Evolutionary conservation across 345 rosid genomes (phyloP).

Genomic region (Capsella bursapastoris): DNA sequence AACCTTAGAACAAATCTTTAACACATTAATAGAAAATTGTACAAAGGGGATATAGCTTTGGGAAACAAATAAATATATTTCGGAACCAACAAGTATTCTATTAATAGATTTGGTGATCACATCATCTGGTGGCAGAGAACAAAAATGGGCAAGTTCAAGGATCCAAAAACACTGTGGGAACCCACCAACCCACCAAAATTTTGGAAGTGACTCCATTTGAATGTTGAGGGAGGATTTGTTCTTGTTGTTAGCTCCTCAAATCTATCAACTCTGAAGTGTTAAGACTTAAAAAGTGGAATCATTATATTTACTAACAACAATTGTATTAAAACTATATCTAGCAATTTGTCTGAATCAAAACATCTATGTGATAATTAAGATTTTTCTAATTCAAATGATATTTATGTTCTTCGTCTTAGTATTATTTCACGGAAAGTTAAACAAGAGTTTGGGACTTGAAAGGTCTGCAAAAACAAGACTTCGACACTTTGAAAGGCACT

Average conservation of each 20-base stretch:
- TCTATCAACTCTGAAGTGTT: background rate
- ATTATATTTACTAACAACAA: too few relatives aligned
- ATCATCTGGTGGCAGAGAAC: conserved; percentile 43
- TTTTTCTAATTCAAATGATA: background rate
- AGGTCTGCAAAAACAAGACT: background rate
- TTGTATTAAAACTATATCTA: background rate
- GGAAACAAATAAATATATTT: conserved; percentile 43
- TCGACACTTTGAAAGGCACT: background rate
- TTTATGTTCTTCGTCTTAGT: background rate
- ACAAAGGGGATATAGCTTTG: background rate
- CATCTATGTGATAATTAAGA: background rate
- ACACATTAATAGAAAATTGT: background rate
- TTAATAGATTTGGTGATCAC: conserved; percentile 52
- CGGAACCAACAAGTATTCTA: conserved; percentile 38
- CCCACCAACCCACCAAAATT: conserved; percentile 44
- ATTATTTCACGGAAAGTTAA: background rate
- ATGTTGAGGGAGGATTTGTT: background rate
- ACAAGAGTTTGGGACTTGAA: background rate
- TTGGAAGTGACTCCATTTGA: conserved; percentile 45
- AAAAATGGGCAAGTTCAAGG: conserved; percentile 78
- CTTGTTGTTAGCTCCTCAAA: conserved; percentile 35
- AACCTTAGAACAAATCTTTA: background rate
- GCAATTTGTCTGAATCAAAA: background rate
- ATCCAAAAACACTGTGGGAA: conserved; percentile 52
- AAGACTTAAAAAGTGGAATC: background rate